Conservation (phyloP, 2,329 filamentous ascomycete genomes). For the Curvularia lunata region DNA sequence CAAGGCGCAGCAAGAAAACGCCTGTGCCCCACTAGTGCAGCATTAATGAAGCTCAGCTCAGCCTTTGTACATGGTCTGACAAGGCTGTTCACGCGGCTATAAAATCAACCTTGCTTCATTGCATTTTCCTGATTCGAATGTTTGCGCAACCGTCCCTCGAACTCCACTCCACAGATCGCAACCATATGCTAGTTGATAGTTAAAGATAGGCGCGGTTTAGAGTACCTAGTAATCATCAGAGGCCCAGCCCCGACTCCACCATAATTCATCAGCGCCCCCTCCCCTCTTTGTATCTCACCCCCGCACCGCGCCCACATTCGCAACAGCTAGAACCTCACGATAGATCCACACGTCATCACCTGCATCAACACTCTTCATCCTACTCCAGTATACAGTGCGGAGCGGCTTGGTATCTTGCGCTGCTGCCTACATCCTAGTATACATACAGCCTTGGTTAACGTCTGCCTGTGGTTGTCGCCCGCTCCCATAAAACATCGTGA, state of each 20-base stretch:
- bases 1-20: conserved; percentile 21
- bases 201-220: background rate
- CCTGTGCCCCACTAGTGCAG: conserved; percentile 15
- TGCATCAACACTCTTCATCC: background rate
- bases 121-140: background rate
- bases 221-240: background rate
- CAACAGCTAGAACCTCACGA: background rate
- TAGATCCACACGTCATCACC: background rate
- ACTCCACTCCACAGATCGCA: background rate
- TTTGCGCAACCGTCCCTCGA: background rate
- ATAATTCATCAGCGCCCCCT: background rate
- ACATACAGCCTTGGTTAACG: background rate
- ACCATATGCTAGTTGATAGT: background rate
- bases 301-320: background rate
- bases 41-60: conserved; percentile 14
- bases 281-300: background rate
- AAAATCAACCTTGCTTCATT: background rate
- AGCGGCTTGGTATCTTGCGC: background rate
- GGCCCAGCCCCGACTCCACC: background rate
- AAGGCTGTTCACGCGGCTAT: background rate
- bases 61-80: conserved; percentile 1
- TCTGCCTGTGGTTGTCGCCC: background rate
- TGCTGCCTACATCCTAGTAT: background rate
- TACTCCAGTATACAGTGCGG: background rate
- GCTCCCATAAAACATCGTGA: background rate